These are phyloP conservation scores for Eruca vesicaria DNA, from an alignment of 441 rosid genomes.

Conservation along the genomic window DNA sequence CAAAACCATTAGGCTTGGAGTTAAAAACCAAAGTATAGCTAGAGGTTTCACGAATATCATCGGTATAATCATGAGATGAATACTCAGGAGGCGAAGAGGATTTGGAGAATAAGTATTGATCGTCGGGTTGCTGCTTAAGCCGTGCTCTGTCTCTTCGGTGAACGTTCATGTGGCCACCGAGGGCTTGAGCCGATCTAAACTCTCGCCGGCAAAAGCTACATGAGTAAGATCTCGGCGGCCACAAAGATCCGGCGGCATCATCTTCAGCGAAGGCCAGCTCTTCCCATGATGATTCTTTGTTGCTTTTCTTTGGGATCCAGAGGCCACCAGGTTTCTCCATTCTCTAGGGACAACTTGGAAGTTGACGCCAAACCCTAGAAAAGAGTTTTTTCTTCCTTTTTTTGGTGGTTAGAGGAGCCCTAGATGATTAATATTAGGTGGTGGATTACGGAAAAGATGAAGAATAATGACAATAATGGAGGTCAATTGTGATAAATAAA, in stretches of 20 bases:
- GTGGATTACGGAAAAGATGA: slow-evolving; percentile 21
- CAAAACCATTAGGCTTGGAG: slow-evolving; percentile 66
- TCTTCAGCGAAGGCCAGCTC: slow-evolving; percentile 96
- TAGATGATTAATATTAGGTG: slow-evolving; percentile 36
- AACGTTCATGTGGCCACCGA: slow-evolving; percentile 98
- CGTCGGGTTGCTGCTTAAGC: slow-evolving; percentile 72
- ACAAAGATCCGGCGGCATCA: slow-evolving; percentile 75
- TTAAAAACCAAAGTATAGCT: slow-evolving; percentile 46
- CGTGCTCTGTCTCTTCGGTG: slow-evolving; percentile 97
- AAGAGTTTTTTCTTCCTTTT: background rate
- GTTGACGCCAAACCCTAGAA: slow-evolving; percentile 32
- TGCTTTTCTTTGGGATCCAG: slow-evolving; percentile 24
- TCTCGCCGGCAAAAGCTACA: slow-evolving; percentile 94
- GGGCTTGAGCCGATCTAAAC: slow-evolving; percentile 96
- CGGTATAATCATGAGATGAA: slow-evolving; percentile 39
- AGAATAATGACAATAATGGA: slow-evolving; percentile 26
- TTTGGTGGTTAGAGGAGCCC: slow-evolving; percentile 30
- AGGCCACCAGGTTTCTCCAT: slow-evolving; percentile 31
- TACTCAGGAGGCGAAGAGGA: slow-evolving; percentile 39
- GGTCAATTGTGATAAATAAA: slow-evolving; percentile 18
- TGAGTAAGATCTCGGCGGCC: slow-evolving; percentile 99
- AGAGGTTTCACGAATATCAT: slow-evolving; percentile 26
- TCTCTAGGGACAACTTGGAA: slow-evolving; percentile 8
- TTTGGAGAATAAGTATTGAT: slow-evolving; percentile 32
- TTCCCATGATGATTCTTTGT: slow-evolving; percentile 71